phyloP scores from a whole-genome alignment of 2,329 filamentous ascomycete genomes.

The Endocalyx cinctus region DNA sequence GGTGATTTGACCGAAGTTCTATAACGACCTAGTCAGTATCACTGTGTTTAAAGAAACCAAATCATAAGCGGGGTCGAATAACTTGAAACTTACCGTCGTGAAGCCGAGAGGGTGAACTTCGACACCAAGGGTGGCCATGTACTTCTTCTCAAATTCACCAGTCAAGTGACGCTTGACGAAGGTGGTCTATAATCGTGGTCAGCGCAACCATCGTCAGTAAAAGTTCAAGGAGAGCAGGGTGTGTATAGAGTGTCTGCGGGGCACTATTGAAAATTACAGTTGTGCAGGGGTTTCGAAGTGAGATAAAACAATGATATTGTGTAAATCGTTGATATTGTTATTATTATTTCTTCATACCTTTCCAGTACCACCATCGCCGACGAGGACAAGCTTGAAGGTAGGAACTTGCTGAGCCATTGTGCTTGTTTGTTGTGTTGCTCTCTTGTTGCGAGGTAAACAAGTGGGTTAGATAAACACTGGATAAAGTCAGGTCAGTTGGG shows the following conservation, averaged over 20 bases:
- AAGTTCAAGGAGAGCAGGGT: slow-evolving; percentile 7
- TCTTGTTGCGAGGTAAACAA: slow-evolving; percentile 43
- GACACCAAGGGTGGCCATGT: slow-evolving; percentile 98
- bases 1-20: slow-evolving; percentile 93
- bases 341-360: no score
- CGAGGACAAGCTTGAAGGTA: slow-evolving; percentile 99
- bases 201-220: slow-evolving; percentile 11
- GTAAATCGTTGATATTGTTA: no score
- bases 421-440: slow-evolving; percentile 27
- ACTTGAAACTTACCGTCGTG: slow-evolving; percentile 74
- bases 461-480: slow-evolving; percentile 31
- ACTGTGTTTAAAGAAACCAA: slow-evolving; percentile 24
- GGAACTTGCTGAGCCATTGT: slow-evolving; percentile 65
- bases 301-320: background rate
- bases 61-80: slow-evolving; percentile 8
- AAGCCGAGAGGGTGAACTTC: slow-evolving; percentile 98
- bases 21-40: no score
- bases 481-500: slow-evolving; percentile 23
- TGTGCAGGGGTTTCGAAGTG: background rate
- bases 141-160: slow-evolving; percentile 99
- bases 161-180: slow-evolving; percentile 99
- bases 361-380: slow-evolving; percentile 98
- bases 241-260: slow-evolving; percentile 8
- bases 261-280: slow-evolving; percentile 7
- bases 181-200: slow-evolving; percentile 66